Base-by-base conservation (phyloP, 2,329 filamentous ascomycete species). In the Pseudocercospora fuligena region DNA sequence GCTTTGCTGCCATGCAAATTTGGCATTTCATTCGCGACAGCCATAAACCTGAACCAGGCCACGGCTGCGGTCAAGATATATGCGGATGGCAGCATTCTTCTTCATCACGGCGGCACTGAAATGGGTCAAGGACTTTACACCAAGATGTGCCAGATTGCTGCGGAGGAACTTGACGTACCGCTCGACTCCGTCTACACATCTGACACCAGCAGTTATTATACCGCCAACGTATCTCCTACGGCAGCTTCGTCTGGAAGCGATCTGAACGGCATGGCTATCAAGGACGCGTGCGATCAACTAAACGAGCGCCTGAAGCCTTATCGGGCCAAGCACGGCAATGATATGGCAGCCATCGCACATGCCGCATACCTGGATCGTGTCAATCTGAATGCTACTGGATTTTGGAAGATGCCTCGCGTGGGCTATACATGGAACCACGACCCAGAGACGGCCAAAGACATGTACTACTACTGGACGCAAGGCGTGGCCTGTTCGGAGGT, bases 381-480 rank as follows among this genome's bases (percentile, higher is more conserved):
- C 16, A 43, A 43, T 43, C 8, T 43, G 40, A 43, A 43, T 16
- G 40, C 40, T 8, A 94, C 94, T 73, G 95, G 95, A 0, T 97
- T 96, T 82, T 99, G 98, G 86, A 94, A 93, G 77, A 99, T 95
- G 0, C 95, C 95, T 0, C 94, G 98, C 70, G 97, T 99, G 72
- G 95, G 95, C 1, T 99, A 97, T 76, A 88, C 89, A 1, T 99
- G 95, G 95, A 92, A 89, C 25, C 89, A 90, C 67, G 97, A 97
- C 80, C 90, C 85, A 14, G 95, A 95, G 33, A 92, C 40, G 40
- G 40, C 40, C n/a, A 43, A 43, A 43, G 40, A 95, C 80, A 97
- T 98, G 94, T 98, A 93, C 85, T 99, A 94, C 83, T 99, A 99
- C 85, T 99, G 98, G 82, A 98, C 95, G 0, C 94, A 98, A 79